phyloP scores from a whole-genome alignment of 306 rosid genomes.

The Ormosia emarginata region DNA sequence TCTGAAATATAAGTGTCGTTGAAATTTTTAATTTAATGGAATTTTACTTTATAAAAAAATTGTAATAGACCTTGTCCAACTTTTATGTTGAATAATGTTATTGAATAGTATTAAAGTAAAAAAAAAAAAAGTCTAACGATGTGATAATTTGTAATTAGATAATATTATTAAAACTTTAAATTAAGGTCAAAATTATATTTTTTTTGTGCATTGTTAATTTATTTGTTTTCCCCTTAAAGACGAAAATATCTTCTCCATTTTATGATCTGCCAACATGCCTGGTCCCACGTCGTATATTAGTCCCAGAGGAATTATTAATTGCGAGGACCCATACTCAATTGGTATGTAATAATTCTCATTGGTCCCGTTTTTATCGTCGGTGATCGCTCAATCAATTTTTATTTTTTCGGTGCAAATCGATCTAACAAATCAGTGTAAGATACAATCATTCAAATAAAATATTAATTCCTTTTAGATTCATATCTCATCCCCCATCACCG shows the following conservation, averaged over 20 bases:
- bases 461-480: conserved; percentile 33
- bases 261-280: not conserved
- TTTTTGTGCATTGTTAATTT: not conserved
- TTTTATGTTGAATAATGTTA: not conserved
- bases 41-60: not conserved
- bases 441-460: conserved; percentile 20
- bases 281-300: conserved; percentile 3
- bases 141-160: not conserved
- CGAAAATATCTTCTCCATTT: not conserved
- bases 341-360: not conserved
- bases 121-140: not conserved
- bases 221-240: not conserved
- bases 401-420: not conserved
- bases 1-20: not conserved
- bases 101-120: not conserved
- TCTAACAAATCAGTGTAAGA: conserved; percentile 19
- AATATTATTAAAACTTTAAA: not conserved
- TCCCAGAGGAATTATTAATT: conserved; percentile 8
- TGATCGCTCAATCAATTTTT: conserved; percentile 36
- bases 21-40: not conserved
- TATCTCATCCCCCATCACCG: conserved; percentile 29
- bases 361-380: conserved; percentile 38
- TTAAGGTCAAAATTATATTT: no score
- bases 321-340: conserved; percentile 9
- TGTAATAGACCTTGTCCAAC: not conserved